Percentiles rank a stretch among this genome's conserved stretches.
Evolutionary conservation across 2,329 filamentous ascomycete species (phyloP).

Genomic region (Keithomyces neogunnii): DNA sequence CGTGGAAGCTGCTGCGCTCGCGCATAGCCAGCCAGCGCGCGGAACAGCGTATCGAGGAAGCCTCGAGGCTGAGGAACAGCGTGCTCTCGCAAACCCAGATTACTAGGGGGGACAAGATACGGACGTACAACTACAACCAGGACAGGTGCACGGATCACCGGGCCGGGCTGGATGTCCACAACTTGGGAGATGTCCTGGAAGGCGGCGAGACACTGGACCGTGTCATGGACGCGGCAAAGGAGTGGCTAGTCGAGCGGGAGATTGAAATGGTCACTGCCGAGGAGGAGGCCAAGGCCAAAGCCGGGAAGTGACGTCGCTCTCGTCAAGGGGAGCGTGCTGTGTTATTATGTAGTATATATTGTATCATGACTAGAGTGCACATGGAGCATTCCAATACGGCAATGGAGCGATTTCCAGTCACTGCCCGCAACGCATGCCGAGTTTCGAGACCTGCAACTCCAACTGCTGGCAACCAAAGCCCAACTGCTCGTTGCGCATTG

Average conservation of each 20-base stretch:
- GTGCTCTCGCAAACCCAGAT: conserved; percentile 74
- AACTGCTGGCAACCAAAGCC: no score
- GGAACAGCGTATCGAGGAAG: conserved; percentile 76
- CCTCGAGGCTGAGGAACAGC: conserved; percentile 64
- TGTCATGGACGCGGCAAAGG: conserved; percentile 69
- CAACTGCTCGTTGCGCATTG: no score
- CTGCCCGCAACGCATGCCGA: no score
- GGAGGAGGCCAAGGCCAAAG: conserved; percentile 32
- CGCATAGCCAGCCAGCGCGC: conserved; percentile 71
- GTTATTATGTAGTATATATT: conserved; percentile 4
- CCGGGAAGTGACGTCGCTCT: conserved; percentile 4
- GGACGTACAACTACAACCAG: conserved; percentile 75
- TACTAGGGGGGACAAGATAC: conserved; percentile 86
- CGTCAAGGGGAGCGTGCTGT: neutral
- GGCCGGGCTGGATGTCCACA: conserved; percentile 69
- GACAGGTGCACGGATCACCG: conserved; percentile 84
- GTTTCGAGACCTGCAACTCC: no score
- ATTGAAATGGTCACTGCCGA: conserved; percentile 63
- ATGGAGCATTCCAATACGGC: no score
- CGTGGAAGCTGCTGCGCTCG: conserved; percentile 77
- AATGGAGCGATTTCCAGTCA: no score
- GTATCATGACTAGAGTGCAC: neutral
- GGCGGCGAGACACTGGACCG: conserved; percentile 64
- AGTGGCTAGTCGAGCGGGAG: conserved; percentile 69
- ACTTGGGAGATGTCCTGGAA: conserved; percentile 69